These are phyloP conservation scores for Exophiala oligosperma DNA, from an alignment of 2,329 filamentous ascomycete species.

Conservation along the genomic window DNA sequence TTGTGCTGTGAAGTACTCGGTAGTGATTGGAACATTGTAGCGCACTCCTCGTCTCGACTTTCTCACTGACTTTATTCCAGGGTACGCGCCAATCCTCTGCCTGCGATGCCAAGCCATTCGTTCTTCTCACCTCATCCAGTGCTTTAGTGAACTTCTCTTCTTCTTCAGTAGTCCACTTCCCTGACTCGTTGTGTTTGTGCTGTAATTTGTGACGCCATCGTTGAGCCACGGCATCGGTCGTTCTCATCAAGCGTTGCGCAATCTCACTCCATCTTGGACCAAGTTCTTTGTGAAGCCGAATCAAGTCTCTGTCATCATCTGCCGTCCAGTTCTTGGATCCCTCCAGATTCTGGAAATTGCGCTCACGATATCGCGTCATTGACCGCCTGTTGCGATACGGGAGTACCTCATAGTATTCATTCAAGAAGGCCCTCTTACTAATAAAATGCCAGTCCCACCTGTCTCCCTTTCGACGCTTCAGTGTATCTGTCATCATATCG, in stretches of 20 bases:
- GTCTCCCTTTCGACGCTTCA: constrained; percentile 6
- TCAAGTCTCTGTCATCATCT: constrained; percentile 43
- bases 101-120: constrained; percentile 28
- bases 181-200: constrained; percentile 37
- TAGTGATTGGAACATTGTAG: constrained; percentile 31
- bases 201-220: constrained; percentile 45
- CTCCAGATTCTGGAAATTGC: constrained; percentile 42
- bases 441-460: constrained; percentile 25
- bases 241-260: constrained; percentile 39
- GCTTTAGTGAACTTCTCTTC: constrained; percentile 30
- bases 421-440: constrained; percentile 39
- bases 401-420: constrained; percentile 36
- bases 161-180: constrained; percentile 41
- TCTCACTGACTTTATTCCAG: constrained; percentile 29
- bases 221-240: constrained; percentile 43
- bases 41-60: constrained; percentile 25
- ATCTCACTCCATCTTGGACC: constrained; percentile 41
- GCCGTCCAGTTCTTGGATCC: constrained; percentile 41
- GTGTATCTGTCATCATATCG: constrained; percentile 29
- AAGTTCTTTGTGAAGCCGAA: constrained; percentile 33
- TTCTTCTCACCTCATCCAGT: constrained; percentile 26
- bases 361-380: constrained; percentile 43
- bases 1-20: constrained; percentile 22
- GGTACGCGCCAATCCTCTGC: constrained; percentile 31
- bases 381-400: constrained; percentile 40